phyloP scores from a whole-genome alignment of 306 rosid genomes.

The Myrica gale region DNA sequence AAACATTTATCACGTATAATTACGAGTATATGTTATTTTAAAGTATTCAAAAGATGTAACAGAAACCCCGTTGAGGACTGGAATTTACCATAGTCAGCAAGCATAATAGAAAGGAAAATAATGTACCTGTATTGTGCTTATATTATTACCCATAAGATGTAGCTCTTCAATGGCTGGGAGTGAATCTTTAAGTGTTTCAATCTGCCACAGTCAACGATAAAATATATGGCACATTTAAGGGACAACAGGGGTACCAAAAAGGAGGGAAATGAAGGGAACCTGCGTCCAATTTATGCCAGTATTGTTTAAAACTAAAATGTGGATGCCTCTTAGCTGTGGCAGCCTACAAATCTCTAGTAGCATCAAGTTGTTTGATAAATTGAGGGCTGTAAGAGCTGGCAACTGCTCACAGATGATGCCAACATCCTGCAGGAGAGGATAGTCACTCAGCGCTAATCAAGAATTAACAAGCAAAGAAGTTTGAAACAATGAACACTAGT shows the following conservation, averaged over 20 bases:
- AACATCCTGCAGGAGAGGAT: constrained; percentile 64
- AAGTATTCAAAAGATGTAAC: neutral
- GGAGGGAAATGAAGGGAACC: constrained; percentile 41
- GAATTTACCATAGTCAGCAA: constrained; percentile 16
- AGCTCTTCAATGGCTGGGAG: constrained; percentile 79
- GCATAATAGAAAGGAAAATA: constrained; percentile 22
- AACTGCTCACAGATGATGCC: constrained; percentile 75
- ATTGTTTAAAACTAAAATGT: constrained; percentile 65
- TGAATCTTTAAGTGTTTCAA: constrained; percentile 61
- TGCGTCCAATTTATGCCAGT: constrained; percentile 73
- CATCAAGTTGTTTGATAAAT: constrained; percentile 71
- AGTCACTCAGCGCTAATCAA: constrained; percentile 12
- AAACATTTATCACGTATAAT: neutral
- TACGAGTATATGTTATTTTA: neutral
- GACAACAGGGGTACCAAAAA: neutral
- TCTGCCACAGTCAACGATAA: constrained; percentile 49
- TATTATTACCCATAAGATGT: constrained; percentile 78
- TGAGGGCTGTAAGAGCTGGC: constrained; percentile 60
- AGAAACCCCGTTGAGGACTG: constrained; percentile 1
- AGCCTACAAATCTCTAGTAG: constrained; percentile 49
- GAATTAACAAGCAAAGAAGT: constrained; percentile 7
- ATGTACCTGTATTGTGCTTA: constrained; percentile 63
- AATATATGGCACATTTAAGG: constrained; percentile 27
- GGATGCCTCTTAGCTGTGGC: constrained; percentile 53
- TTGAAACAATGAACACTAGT: neutral